A percentile compares a stretch with the other conserved stretches of the same genome.
Evolutionary conservation across 768 basidiomycete species (phyloP).

Genomic region (Lactifluus volemus): DNA sequence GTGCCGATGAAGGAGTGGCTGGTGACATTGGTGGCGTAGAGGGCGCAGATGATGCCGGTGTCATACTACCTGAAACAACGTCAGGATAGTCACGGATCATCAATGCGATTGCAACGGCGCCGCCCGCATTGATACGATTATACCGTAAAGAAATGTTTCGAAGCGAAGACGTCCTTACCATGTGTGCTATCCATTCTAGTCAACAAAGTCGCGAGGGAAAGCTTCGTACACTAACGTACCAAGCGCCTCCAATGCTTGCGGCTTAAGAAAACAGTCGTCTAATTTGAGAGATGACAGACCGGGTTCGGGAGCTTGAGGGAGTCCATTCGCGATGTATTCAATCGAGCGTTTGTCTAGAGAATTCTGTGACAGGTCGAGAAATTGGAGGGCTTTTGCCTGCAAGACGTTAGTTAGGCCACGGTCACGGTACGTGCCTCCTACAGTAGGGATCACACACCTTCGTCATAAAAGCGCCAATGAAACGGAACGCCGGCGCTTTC

Average conservation of each 20-base stretch:
- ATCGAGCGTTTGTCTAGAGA: constrained; percentile 74
- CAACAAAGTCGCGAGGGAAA: not conserved
- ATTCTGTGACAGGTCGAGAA: constrained; percentile 87
- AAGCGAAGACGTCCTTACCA: constrained; percentile 73
- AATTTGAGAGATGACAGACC: constrained; percentile 73
- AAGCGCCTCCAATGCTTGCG: constrained; percentile 67
- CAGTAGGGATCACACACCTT: constrained; percentile 39
- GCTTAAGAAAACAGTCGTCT: constrained; percentile 76
- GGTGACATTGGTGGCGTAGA: constrained; percentile 23
- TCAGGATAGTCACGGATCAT: constrained; percentile 98
- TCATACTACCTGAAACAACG: constrained; percentile 35
- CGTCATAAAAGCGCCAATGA: constrained; percentile 71
- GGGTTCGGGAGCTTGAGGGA: constrained; percentile 43
- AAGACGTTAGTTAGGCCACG: constrained; percentile 2
- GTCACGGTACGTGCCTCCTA: not conserved
- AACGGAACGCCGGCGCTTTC: constrained; percentile 64
- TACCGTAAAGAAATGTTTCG: constrained; percentile 85
- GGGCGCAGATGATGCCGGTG: constrained; percentile 22
- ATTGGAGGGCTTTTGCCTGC: constrained; percentile 70
- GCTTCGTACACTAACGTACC: constrained; percentile 41
- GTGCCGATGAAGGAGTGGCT: constrained; percentile 29
- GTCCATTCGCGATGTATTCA: constrained; percentile 69
- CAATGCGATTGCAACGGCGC: constrained; percentile 85
- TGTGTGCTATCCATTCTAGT: constrained; percentile 46
- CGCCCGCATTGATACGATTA: constrained; percentile 76